These are phyloP conservation scores for Yamadazyma philogaea DNA, from an alignment of 805 yeast species.

Conservation along the genomic window DNA sequence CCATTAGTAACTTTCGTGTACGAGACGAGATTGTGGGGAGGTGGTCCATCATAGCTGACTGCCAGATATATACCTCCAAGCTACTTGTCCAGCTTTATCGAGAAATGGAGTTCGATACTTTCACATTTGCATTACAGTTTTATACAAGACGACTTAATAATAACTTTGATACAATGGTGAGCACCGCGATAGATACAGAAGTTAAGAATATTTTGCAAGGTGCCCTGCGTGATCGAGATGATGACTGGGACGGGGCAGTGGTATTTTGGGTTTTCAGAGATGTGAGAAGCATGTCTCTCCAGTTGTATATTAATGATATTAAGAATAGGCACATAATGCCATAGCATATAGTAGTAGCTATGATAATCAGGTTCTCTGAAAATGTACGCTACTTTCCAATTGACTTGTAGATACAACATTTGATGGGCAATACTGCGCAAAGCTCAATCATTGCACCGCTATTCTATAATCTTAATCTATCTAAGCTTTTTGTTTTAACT, in stretches of 20 bases:
- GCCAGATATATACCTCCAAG: slow-evolving; percentile 17
- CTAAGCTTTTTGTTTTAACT: too few species aligned
- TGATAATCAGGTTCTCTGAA: too few species aligned
- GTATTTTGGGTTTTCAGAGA: slow-evolving; percentile 25
- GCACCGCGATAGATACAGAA: slow-evolving; percentile 8
- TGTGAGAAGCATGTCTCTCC: slow-evolving; percentile 21
- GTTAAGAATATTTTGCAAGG: slow-evolving; percentile 10
- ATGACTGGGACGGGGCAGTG: slow-evolving; percentile 20
- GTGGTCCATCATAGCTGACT: slow-evolving; percentile 19
- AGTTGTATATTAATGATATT: slow-evolving; percentile 15
- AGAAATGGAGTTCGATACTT: slow-evolving; percentile 21
- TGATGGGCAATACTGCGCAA: too few species aligned
- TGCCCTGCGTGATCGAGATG: slow-evolving; percentile 14
- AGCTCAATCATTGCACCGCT: too few species aligned
- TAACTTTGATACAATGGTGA: slow-evolving; percentile 6
- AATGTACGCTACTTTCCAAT: too few species aligned
- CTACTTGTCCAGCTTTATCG: slow-evolving; percentile 15
- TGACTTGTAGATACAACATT: too few species aligned
- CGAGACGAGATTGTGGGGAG: slow-evolving; percentile 13
- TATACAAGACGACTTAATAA: slow-evolving; percentile 14
- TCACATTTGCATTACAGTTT: slow-evolving; percentile 15
- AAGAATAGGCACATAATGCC: not conserved
- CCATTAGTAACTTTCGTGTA: slow-evolving; percentile 20
- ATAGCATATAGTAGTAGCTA: not conserved
- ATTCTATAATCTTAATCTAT: too few species aligned